Percentiles rank a stretch among this genome's conserved stretches.
Evolutionary conservation across 495 filamentous ascomycete genomes (phyloP).

Genomic region (Xylaria intraflava): DNA sequence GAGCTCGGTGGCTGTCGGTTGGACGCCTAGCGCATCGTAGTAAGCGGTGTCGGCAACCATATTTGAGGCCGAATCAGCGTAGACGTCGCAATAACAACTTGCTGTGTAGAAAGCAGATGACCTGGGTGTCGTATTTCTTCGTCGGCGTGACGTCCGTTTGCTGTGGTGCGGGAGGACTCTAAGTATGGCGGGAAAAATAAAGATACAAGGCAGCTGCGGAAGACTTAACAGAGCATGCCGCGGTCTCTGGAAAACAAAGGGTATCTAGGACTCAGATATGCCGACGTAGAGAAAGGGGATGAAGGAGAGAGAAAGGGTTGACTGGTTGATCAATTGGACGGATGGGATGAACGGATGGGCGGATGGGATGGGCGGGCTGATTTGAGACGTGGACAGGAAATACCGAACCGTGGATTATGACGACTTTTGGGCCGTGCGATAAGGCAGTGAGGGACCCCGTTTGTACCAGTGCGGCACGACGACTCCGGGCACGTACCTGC

Average conservation of each 20-base stretch:
- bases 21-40: slow-evolving; percentile 87
- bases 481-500: background rate
- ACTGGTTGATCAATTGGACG: background rate
- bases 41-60: slow-evolving; percentile 85
- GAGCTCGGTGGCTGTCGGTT: slow-evolving; percentile 80
- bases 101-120: background rate
- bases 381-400: background rate
- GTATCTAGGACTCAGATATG: background rate
- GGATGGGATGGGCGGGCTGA: too few species aligned
- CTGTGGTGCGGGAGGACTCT: background rate
- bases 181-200: background rate
- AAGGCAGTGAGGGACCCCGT: background rate
- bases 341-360: too few species aligned
- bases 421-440: slow-evolving; percentile 9
- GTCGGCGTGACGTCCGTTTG: background rate
- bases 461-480: background rate
- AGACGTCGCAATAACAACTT: background rate
- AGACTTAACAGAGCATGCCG: background rate
- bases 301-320: background rate
- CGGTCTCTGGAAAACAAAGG: background rate
- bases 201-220: background rate
- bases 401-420: background rate
- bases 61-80: background rate
- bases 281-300: background rate
- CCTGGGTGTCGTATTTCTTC: background rate